Conservation (phyloP, 768 basidiomycete genomes). For the Paxillus ammoniavirescens region DNA sequence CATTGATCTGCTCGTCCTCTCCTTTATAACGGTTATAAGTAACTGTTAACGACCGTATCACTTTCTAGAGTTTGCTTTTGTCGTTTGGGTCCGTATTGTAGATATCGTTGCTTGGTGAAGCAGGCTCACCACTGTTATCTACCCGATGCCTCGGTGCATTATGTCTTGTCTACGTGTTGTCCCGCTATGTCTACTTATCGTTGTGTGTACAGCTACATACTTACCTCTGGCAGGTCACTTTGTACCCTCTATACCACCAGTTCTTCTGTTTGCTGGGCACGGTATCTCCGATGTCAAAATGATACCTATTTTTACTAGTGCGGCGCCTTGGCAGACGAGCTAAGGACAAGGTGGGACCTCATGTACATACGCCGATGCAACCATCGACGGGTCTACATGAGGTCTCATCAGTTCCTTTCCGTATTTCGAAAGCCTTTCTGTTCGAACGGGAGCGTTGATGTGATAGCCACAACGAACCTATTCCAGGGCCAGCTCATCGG, state of each 20-base stretch:
- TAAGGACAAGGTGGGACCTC: too few species aligned
- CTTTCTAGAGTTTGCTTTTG: background rate
- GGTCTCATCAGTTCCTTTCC: too few species aligned
- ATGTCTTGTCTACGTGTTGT: background rate
- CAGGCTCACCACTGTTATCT: too few species aligned
- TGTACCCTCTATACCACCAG: background rate
- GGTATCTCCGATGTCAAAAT: background rate
- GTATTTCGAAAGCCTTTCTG: background rate
- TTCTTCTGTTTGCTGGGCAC: too few species aligned
- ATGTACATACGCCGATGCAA: too few species aligned
- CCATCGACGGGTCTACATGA: too few species aligned
- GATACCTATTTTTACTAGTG: too few species aligned
- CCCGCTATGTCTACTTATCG: background rate
- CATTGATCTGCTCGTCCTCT: background rate
- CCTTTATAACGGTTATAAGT: conserved; percentile 6
- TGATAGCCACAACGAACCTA: background rate
- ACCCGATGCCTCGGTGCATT: too few species aligned
- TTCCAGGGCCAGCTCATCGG: background rate
- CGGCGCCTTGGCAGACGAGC: too few species aligned
- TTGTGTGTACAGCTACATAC: background rate
- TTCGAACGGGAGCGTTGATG: background rate
- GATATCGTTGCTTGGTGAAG: background rate
- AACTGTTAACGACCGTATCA: background rate
- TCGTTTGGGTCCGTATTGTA: background rate
- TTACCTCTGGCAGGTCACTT: background rate